Percentiles rank a stretch among this genome's conserved stretches.
Conservation (phyloP, 2,329 filamentous ascomycete species). For the Ophiosphaerella herpotricha region DNA sequence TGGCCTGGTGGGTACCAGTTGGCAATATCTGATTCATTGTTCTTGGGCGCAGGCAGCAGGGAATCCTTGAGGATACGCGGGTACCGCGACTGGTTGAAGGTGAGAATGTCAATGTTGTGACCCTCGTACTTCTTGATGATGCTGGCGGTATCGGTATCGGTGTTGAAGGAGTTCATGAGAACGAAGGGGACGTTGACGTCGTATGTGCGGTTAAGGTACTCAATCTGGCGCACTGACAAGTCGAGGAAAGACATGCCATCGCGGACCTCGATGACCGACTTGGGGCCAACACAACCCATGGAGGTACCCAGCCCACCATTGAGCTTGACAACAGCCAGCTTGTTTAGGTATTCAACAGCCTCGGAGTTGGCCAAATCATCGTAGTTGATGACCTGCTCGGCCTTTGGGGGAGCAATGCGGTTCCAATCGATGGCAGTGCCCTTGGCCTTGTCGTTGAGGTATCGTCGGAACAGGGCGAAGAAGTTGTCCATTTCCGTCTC, state of each 20-base stretch:
- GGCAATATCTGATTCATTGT: slow-evolving; percentile 80
- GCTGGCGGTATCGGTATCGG: slow-evolving; percentile 93
- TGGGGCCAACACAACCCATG: slow-evolving; percentile 98
- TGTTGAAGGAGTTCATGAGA: slow-evolving; percentile 99
- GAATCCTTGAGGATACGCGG: slow-evolving; percentile 98
- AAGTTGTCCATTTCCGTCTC: slow-evolving; percentile 99
- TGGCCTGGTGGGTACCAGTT: slow-evolving; percentile 99
- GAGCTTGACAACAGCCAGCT: slow-evolving; percentile 97
- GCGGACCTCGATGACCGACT: slow-evolving; percentile 99
- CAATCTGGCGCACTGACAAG: slow-evolving; percentile 96
- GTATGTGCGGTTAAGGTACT: slow-evolving; percentile 98
- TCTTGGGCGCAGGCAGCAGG: slow-evolving; percentile 91
- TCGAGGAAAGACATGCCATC: slow-evolving; percentile 99
- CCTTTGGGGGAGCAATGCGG: slow-evolving; percentile 90
- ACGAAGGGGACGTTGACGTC: slow-evolving; percentile 96
- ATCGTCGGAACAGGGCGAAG: slow-evolving; percentile 97
- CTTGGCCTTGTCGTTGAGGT: slow-evolving; percentile 98
- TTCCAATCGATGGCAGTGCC: slow-evolving; percentile 96
- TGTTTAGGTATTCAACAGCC: slow-evolving; percentile 92
- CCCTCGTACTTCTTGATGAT: slow-evolving; percentile 99
- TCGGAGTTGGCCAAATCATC: slow-evolving; percentile 86
- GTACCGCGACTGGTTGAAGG: slow-evolving; percentile 99
- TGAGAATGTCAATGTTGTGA: slow-evolving; percentile 98
- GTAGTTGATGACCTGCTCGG: slow-evolving; percentile 94
- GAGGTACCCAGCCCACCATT: slow-evolving; percentile 99